These are phyloP conservation scores for Phytopythium aichiense DNA, from an alignment of 352 stramenopile species.

Conservation along the genomic window DNA sequence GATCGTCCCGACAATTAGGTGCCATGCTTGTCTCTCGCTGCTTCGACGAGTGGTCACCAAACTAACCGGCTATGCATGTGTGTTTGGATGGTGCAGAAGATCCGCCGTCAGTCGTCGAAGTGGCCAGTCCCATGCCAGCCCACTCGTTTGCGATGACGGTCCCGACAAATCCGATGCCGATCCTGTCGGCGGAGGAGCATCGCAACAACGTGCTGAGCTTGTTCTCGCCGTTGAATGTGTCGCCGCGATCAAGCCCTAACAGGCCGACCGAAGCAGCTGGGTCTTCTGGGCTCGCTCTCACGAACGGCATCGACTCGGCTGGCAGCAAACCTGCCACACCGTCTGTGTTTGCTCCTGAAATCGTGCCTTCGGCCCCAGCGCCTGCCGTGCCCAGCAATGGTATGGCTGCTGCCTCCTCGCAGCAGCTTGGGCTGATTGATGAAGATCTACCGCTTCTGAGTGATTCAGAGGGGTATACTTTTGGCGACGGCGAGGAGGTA, in stretches of 20 bases:
- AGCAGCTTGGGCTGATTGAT: conserved; percentile 63
- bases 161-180: conserved; percentile 14
- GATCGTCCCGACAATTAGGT: conserved; percentile 4
- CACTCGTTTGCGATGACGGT: conserved; percentile 34
- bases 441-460: conserved; percentile 66
- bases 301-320: conserved; percentile 16
- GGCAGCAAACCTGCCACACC: neutral
- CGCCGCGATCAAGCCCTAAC: conserved; percentile 7
- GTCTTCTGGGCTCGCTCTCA: conserved; percentile 19
- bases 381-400: conserved; percentile 8
- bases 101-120: conserved; percentile 43
- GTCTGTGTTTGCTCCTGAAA: conserved; percentile 5
- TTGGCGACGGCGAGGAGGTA: conserved; percentile 80
- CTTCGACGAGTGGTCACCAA: neutral
- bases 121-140: conserved; percentile 26
- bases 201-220: conserved; percentile 72
- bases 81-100: conserved; percentile 17
- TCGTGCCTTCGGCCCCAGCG: neutral
- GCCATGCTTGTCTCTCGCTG: neutral
- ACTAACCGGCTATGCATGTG: neutral
- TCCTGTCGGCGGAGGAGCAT: conserved; percentile 12
- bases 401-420: conserved; percentile 12
- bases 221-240: conserved; percentile 49
- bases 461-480: conserved; percentile 67
- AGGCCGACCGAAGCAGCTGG: neutral